These are phyloP conservation scores for Stygiomarasmius scandens DNA, from an alignment of 1,284 basidiomycete species.

Conservation along the genomic window DNA sequence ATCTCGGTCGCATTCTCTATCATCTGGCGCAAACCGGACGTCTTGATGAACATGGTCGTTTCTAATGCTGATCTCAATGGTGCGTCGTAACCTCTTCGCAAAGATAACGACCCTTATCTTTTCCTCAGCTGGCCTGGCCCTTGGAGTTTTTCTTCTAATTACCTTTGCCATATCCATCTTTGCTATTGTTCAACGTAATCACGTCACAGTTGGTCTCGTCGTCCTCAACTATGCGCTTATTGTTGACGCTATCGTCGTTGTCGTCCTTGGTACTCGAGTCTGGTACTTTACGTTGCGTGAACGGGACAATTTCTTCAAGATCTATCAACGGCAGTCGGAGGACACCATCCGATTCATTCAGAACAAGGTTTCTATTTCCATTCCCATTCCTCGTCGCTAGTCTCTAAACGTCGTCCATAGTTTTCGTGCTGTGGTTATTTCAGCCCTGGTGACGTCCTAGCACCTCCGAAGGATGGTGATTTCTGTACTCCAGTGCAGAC, in stretches of 20 bases:
- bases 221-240: conserved; percentile 76
- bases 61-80: conserved; percentile 59
- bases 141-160: conserved; percentile 69
- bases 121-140: conserved; percentile 62
- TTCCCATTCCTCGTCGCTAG: too few relatives aligned
- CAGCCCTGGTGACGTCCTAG: conserved; percentile 53
- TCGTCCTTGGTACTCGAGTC: conserved; percentile 67
- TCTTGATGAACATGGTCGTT: conserved; percentile 73
- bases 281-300: conserved; percentile 82
- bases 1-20: conserved; percentile 69
- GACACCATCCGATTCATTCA: conserved; percentile 63
- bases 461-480: conserved; percentile 40
- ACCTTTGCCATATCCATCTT: conserved; percentile 71
- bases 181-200: conserved; percentile 71
- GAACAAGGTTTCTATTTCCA: conserved; percentile 56
- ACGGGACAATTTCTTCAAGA: conserved; percentile 61
- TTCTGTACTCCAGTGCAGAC: conserved; percentile 59
- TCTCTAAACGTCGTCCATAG: too few relatives aligned
- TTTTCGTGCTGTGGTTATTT: conserved; percentile 85
- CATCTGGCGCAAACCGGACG: conserved; percentile 64
- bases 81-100: conserved; percentile 35
- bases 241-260: conserved; percentile 56
- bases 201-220: conserved; percentile 67
- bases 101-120: background rate
- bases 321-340: conserved; percentile 54